These are phyloP conservation scores for Zoysia pacifica DNA, from an alignment of 176 grass and related monocot genomes.

Conservation along the genomic window DNA sequence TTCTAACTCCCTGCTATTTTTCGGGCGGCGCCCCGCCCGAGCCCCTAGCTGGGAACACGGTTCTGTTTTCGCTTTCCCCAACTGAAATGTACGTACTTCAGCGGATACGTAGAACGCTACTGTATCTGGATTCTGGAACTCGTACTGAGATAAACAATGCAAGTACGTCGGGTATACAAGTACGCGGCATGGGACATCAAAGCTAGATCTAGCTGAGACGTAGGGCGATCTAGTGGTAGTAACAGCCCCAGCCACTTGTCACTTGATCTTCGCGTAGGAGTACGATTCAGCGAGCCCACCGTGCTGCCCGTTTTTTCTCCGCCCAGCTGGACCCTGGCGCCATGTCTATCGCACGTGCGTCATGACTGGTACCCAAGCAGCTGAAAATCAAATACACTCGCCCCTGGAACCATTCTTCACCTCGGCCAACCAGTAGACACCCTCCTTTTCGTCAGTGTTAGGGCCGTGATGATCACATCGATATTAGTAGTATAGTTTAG, in stretches of 20 bases:
- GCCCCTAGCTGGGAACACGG: not conserved
- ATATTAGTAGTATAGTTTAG: not conserved
- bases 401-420: not conserved
- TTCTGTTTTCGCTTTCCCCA: not conserved
- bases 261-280: not conserved
- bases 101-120: too few species aligned
- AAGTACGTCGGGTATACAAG: too few species aligned
- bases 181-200: too few species aligned
- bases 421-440: not conserved
- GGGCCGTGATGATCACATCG: not conserved
- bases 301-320: not conserved
- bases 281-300: not conserved
- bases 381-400: not conserved
- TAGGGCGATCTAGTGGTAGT: too few species aligned
- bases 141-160: too few species aligned
- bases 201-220: too few species aligned
- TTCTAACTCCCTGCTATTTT: constrained; percentile 6
- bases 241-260: not conserved
- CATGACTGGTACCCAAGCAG: not conserved
- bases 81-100: not conserved
- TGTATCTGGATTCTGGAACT: too few species aligned
- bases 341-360: not conserved
- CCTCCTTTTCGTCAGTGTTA: not conserved
- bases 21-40: not conserved
- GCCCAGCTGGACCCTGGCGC: not conserved